Conservation (phyloP, 495 filamentous ascomycete species). For the Thozetella sp. region DNA sequence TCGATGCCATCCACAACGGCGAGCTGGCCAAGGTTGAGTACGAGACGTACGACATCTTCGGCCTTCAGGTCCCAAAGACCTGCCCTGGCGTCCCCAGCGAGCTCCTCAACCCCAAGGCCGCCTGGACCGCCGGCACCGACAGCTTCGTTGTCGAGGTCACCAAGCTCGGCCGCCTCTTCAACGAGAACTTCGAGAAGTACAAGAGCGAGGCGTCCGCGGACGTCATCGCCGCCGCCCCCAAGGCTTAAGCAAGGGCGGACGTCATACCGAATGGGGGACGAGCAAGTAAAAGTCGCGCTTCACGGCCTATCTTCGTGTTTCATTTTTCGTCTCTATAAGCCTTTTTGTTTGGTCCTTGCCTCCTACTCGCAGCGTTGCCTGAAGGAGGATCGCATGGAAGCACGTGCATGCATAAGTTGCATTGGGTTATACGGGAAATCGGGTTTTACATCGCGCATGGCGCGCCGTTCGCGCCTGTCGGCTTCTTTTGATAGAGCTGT, state of each 20-base stretch:
- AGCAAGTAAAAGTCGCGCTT: background rate
- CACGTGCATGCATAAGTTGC: background rate
- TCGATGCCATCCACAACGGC: conserved; percentile 96
- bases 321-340: background rate
- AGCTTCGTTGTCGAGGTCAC: conserved; percentile 84
- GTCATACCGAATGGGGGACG: background rate
- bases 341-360: background rate
- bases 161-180: conserved; percentile 85
- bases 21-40: conserved; percentile 89
- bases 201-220: conserved; percentile 82
- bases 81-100: conserved; percentile 86
- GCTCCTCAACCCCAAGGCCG: conserved; percentile 91
- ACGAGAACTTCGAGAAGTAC: conserved; percentile 98
- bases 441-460: no score
- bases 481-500: conserved; percentile 1
- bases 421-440: conserved; percentile 2
- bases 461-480: background rate
- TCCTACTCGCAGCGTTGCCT: background rate
- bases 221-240: conserved; percentile 71
- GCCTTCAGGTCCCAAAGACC: conserved; percentile 85
- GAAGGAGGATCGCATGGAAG: background rate
- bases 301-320: background rate
- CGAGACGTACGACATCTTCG: conserved; percentile 96
- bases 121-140: conserved; percentile 78
- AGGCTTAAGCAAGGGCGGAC: conserved; percentile 27